phyloP scores from a whole-genome alignment of 2,329 filamentous ascomycete genomes.

The Rutstroemia sp. region DNA sequence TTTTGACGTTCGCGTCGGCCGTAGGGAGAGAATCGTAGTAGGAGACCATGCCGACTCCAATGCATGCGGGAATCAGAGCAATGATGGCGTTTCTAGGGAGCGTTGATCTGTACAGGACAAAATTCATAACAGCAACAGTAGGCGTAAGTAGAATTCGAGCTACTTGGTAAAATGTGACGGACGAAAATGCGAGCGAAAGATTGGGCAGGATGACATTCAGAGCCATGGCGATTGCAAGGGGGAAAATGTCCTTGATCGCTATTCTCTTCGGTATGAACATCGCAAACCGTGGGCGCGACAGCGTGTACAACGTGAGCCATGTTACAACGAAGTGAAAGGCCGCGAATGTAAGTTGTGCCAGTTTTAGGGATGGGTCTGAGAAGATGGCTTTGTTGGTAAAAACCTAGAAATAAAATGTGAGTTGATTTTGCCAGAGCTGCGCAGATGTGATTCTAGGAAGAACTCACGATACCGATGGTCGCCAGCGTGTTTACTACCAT shows the following conservation, averaged over 20 bases:
- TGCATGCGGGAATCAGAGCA: conserved; percentile 52
- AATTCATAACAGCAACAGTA: conserved; percentile 58
- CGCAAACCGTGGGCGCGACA: conserved; percentile 50
- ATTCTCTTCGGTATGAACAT: conserved; percentile 53
- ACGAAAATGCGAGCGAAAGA: conserved; percentile 58
- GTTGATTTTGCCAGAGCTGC: no score
- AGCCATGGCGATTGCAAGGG: conserved; percentile 59
- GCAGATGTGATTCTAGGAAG: neutral
- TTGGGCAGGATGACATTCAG: conserved; percentile 64
- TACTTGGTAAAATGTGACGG: conserved; percentile 64
- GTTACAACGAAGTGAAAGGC: conserved; percentile 63
- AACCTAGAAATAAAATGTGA: conserved; percentile 28
- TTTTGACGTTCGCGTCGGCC: conserved; percentile 41
- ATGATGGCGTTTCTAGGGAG: conserved; percentile 44
- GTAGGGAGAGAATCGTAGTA: conserved; percentile 58
- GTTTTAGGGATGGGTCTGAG: conserved; percentile 51
- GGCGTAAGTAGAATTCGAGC: conserved; percentile 61
- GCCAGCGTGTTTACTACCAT: conserved; percentile 55
- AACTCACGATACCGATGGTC: conserved; percentile 53
- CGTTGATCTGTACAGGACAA: conserved; percentile 47
- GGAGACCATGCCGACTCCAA: conserved; percentile 58
- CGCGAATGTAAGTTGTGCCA: conserved; percentile 58
- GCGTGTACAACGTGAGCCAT: conserved; percentile 52
- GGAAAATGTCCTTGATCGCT: conserved; percentile 49
- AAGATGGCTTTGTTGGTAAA: conserved; percentile 68